These are phyloP conservation scores for Hirsutella thompsonii DNA, from an alignment of 2,329 filamentous ascomycete genomes.

Conservation along the genomic window DNA sequence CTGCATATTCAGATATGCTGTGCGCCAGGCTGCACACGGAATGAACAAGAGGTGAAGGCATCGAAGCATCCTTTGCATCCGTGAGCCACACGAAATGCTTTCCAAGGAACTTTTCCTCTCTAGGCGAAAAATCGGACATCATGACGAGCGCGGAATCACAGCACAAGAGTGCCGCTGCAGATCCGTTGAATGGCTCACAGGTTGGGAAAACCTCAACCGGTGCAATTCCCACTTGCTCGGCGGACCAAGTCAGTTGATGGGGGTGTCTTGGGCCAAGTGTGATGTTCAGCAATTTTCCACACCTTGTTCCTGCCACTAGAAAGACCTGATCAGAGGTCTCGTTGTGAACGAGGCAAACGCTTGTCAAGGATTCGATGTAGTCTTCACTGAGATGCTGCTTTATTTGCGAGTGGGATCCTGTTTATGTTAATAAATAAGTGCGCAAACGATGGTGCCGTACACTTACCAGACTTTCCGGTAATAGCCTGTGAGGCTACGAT, in stretches of 20 bases:
- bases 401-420: background rate
- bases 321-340: slow-evolving; percentile 11
- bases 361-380: slow-evolving; percentile 30
- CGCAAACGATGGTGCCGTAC: background rate
- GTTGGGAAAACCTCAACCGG: slow-evolving; percentile 20
- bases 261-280: slow-evolving; percentile 9
- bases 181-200: slow-evolving; percentile 10
- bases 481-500: slow-evolving; percentile 8
- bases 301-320: slow-evolving; percentile 35
- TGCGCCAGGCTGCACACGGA: slow-evolving; percentile 29
- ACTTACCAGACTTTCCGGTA: slow-evolving; percentile 4
- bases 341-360: slow-evolving; percentile 23
- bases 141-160: slow-evolving; percentile 35
- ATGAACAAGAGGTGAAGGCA: slow-evolving; percentile 33
- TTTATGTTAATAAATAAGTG: slow-evolving; percentile 2
- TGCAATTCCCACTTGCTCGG: slow-evolving; percentile 22
- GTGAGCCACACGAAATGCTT: slow-evolving; percentile 38
- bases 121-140: slow-evolving; percentile 23
- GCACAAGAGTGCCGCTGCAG: slow-evolving; percentile 25
- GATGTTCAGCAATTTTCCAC: slow-evolving; percentile 35
- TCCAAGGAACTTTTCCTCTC: slow-evolving; percentile 18
- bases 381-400: background rate
- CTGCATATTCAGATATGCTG: slow-evolving; percentile 22
- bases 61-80: slow-evolving; percentile 31
- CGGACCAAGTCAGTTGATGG: slow-evolving; percentile 12